Base-by-base conservation (phyloP, 805 yeast species). In the Ogataea degrootiae region DNA sequence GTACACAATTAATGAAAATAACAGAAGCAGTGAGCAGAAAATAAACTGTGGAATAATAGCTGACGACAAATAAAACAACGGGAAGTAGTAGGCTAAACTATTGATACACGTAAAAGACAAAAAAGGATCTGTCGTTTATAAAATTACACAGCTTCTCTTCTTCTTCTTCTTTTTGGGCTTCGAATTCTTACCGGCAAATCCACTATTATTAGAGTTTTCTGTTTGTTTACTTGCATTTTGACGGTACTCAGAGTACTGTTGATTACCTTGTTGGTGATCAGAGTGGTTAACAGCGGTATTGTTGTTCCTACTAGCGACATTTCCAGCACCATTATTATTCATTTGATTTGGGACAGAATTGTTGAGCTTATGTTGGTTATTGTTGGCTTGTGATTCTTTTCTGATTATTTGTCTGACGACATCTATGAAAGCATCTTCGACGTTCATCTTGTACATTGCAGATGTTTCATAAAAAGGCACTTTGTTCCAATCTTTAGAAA, bases 401-500 rank as follows among this genome's bases (percentile, higher is more conserved):
- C 90, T 75, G 77, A 85, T 87, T 48, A 91, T 88, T 60, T 89
- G 96, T 62, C 96, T 80, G 12, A 91, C 95, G 33, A 88, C 85
- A 63, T 87, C 96, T 34, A 83, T 75, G 59, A 91, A 94, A 0
- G 92, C 94, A 59, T 90, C 96, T 62, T 89, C 96, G 31, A 92
- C 95, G 60, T 89, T 88, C 55, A 89, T 83, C 65, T 85, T 82
- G 62, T 83, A 80, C 80, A 88, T 82, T n/a, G 99, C 98, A 58
- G 94, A 83, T 1, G 96, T 85, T 66, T 91, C 96, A 66, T 89
- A 88, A 60, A 91, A 92, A 22, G 96, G 96, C 2, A 87, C 94
- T 58, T 79, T 77, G 16, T 92, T 95, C 95, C 97, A 87, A 49
- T 80, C 79, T 52, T 85, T 85, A 29, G 96, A 87, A 5, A 89